A percentile compares a stretch with the other conserved stretches of the same genome.
These are phyloP conservation scores for Paxillus involutus DNA, from an alignment of 768 basidiomycete genomes.

Conservation along the genomic window DNA sequence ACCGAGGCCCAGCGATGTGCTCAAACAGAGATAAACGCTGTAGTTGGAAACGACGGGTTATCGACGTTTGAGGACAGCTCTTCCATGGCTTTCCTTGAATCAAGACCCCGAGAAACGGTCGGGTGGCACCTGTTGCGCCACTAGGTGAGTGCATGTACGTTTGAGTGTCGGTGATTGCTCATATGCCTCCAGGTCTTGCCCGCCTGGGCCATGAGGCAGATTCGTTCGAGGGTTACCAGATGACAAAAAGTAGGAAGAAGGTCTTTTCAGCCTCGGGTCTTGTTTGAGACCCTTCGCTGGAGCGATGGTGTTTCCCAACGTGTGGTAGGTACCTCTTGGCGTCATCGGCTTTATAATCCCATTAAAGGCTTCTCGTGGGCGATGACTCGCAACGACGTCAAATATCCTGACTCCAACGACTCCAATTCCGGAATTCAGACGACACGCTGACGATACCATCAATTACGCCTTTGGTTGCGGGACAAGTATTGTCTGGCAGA, in stretches of 20 bases:
- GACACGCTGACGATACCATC: constrained; percentile 1
- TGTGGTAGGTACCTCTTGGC: constrained; percentile 19
- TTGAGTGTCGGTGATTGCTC: neutral
- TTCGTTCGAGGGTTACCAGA: neutral
- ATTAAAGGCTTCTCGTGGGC: constrained; percentile 21
- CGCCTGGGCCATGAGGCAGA: neutral
- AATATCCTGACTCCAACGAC: constrained; percentile 34
- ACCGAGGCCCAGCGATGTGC: neutral
- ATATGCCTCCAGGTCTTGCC: neutral
- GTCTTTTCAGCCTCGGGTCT: neutral
- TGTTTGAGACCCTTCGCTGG: constrained; percentile 11
- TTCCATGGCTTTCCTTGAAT: neutral
- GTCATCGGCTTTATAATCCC: neutral
- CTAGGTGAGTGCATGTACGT: neutral
- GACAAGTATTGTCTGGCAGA: constrained; percentile 1
- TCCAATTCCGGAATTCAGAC: constrained; percentile 22
- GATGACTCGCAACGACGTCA: constrained; percentile 31
- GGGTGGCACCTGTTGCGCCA: neutral
- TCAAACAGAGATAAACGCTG: neutral
- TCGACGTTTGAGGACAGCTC: neutral
- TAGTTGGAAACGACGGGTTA: neutral
- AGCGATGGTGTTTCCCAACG: constrained; percentile 26
- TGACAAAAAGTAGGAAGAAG: neutral
- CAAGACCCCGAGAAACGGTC: neutral
- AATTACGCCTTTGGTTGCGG: constrained; percentile 2